phyloP scores from a whole-genome alignment of 768 basidiomycete species.

The Pleurotus djamor region DNA sequence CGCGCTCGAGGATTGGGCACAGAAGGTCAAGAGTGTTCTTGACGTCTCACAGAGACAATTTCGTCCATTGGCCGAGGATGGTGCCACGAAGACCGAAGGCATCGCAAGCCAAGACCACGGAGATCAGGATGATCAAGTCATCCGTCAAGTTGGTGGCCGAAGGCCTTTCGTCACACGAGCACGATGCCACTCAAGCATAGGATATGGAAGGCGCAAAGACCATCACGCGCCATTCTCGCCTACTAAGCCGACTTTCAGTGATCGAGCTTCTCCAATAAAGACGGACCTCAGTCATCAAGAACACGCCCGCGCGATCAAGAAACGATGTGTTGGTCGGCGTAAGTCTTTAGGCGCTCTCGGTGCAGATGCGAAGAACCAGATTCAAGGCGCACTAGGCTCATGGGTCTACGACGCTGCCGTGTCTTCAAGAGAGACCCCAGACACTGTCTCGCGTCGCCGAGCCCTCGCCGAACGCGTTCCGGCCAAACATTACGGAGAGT shows the following conservation, averaged over 20 bases:
- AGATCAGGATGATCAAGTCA: constrained; percentile 14
- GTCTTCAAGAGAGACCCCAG: constrained; percentile 34
- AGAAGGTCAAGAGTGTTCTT: constrained; percentile 51
- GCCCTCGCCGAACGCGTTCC: constrained; percentile 1
- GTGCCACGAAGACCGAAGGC: constrained; percentile 6
- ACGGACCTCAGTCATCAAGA: constrained; percentile 11
- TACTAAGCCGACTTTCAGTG: background rate
- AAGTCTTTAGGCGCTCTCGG: constrained; percentile 31
- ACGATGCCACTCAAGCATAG: constrained; percentile 30
- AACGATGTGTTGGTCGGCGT: constrained; percentile 51
- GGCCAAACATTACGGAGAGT: background rate
- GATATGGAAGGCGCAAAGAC: constrained; percentile 13
- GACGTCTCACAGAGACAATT: constrained; percentile 53
- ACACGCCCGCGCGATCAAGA: constrained; percentile 45
- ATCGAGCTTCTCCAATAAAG: constrained; percentile 3
- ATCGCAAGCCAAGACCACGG: constrained; percentile 13
- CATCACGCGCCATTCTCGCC: background rate
- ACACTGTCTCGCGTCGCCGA: constrained; percentile 9
- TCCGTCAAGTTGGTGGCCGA: constrained; percentile 22
- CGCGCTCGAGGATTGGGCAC: constrained; percentile 55
- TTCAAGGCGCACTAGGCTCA: constrained; percentile 11
- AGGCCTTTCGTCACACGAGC: constrained; percentile 20
- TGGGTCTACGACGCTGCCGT: constrained; percentile 56
- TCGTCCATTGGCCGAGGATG: constrained; percentile 48
- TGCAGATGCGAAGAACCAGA: constrained; percentile 19